Percentiles rank a stretch among this genome's conserved stretches.
phyloP scores from a whole-genome alignment of 2,329 filamentous ascomycete genomes.

The Aspergillus nomiae region DNA sequence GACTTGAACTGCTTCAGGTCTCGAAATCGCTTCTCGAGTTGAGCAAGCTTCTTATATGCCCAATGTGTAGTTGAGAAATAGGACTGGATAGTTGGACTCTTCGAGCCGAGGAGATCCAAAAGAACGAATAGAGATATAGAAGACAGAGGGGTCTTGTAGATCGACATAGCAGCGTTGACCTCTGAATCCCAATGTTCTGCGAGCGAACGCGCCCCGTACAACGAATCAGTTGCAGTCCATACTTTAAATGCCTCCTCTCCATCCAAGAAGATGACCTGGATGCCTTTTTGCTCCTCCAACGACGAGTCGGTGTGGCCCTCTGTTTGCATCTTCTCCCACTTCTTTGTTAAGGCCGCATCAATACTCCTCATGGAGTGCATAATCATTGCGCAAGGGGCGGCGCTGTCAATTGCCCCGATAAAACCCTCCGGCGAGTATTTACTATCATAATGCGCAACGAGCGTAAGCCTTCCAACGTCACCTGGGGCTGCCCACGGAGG shows the following conservation, averaged over 20 bases:
- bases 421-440: constrained; percentile 80
- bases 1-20: constrained; percentile 67
- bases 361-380: constrained; percentile 82
- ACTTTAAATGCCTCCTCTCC: constrained; percentile 87
- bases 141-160: constrained; percentile 71
- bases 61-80: constrained; percentile 92
- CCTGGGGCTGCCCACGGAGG: constrained; percentile 77
- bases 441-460: constrained; percentile 94
- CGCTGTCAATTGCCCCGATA: constrained; percentile 90
- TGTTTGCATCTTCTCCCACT: constrained; percentile 74
- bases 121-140: constrained; percentile 87
- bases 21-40: constrained; percentile 73
- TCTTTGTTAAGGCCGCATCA: constrained; percentile 75
- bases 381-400: constrained; percentile 90
- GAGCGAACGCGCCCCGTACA: constrained; percentile 84
- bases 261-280: constrained; percentile 88
- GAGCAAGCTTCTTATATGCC: constrained; percentile 79
- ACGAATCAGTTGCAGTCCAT: constrained; percentile 80
- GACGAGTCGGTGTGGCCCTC: constrained; percentile 53
- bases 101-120: constrained; percentile 80
- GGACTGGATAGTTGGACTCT: constrained; percentile 71
- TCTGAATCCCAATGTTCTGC: constrained; percentile 78
- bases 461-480: constrained; percentile 76
- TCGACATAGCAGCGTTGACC: constrained; percentile 70
- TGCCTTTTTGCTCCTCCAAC: constrained; percentile 74